These are phyloP conservation scores for Gynandropsis gynandra DNA, from an alignment of 345 rosid species.

Conservation along the genomic window DNA sequence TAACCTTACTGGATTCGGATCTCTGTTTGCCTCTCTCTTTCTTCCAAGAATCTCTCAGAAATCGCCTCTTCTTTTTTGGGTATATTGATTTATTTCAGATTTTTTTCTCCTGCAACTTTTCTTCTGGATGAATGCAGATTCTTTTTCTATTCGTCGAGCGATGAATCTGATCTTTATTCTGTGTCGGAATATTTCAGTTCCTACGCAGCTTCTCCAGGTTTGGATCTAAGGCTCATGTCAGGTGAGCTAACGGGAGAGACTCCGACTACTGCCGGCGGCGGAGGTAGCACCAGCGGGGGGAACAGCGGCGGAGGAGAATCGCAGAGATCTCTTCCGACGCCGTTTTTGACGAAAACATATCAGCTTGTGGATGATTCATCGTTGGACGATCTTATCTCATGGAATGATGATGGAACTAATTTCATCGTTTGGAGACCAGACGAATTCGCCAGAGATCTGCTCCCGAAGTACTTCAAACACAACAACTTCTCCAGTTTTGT, in stretches of 20 bases:
- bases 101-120: not conserved
- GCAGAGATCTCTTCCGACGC: conserved; percentile 81
- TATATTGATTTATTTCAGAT: no score
- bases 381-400: conserved; percentile 65
- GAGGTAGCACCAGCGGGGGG: conserved; percentile 22
- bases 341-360: conserved; percentile 78
- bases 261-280: conserved; percentile 29
- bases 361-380: conserved; percentile 78
- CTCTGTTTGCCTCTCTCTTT: not conserved
- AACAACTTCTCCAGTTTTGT: conserved; percentile 94
- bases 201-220: conserved; percentile 9
- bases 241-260: conserved; percentile 64
- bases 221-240: conserved; percentile 44
- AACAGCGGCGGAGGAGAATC: conserved; percentile 36
- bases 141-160: no score
- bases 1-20: conserved; percentile 1
- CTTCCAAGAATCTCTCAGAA: no score
- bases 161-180: conserved; percentile 13
- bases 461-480: conserved; percentile 89
- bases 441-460: conserved; percentile 86
- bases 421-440: conserved; percentile 94
- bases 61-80: no score
- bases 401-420: conserved; percentile 85
- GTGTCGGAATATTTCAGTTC: no score
- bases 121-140: conserved; percentile 2